Percentiles rank a stretch among this genome's conserved stretches.
phyloP scores from a whole-genome alignment of 2,329 filamentous ascomycete species.

The Ophiostoma ips region DNA sequence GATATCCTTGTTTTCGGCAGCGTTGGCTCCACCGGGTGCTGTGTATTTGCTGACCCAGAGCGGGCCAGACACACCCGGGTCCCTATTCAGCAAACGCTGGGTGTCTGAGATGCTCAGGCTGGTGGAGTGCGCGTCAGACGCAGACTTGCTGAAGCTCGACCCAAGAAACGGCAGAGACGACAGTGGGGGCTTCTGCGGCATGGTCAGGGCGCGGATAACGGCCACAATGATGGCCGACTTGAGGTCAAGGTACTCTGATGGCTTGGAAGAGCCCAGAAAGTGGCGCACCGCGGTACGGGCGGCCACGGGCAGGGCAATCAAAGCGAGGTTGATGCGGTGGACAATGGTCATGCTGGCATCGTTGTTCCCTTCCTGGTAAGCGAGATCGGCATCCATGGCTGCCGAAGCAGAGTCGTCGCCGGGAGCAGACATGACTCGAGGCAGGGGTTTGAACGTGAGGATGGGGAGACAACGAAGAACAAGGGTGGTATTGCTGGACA shows the following conservation, averaged over 20 bases:
- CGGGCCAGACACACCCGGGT: conserved; percentile 57
- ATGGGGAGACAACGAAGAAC: no score
- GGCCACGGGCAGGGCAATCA: conserved; percentile 38
- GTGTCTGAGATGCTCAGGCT: conserved; percentile 41
- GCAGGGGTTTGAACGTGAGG: not conserved
- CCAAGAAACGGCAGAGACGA: conserved; percentile 1
- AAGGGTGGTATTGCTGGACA: no score
- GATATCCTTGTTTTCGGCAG: conserved; percentile 30
- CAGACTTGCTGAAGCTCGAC: not conserved
- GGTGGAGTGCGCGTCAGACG: conserved; percentile 12
- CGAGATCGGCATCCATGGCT: not conserved
- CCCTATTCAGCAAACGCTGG: conserved; percentile 49
- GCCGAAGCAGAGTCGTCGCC: not conserved
- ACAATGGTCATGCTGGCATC: conserved; percentile 28
- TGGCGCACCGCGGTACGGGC: conserved; percentile 49
- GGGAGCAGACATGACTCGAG: not conserved
- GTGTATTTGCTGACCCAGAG: conserved; percentile 69
- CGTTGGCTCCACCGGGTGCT: conserved; percentile 41
- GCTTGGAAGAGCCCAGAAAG: conserved; percentile 52
- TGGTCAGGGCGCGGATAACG: conserved; percentile 49
- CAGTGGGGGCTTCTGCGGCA: not conserved
- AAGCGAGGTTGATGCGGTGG: conserved; percentile 1
- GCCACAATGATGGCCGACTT: conserved; percentile 58
- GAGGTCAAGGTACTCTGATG: conserved; percentile 64
- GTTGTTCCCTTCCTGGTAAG: not conserved